Conservation (phyloP, 2,329 filamentous ascomycete genomes). For the Paecilomyces dactylethromorphus region DNA sequence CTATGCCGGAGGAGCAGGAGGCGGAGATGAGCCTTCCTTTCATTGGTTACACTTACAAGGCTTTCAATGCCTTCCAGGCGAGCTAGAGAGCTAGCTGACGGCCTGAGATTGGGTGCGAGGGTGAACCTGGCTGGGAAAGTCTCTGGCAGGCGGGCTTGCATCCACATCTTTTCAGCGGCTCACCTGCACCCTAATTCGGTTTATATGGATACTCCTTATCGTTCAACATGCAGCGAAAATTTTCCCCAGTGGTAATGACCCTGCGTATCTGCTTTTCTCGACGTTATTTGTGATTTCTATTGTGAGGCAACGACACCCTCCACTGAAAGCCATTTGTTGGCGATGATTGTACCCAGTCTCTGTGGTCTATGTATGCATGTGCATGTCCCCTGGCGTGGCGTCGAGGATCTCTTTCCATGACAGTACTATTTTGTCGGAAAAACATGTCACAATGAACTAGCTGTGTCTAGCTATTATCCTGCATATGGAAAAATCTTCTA, state of each 20-base stretch:
- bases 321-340: constrained; percentile 8
- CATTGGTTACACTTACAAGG: constrained; percentile 96
- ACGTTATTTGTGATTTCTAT: constrained; percentile 15
- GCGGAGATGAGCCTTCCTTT: constrained; percentile 95
- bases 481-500: not conserved
- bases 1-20: constrained; percentile 67
- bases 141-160: constrained; percentile 29
- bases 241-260: constrained; percentile 17
- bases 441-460: not conserved
- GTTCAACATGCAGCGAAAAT: constrained; percentile 29
- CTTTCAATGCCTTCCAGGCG: constrained; percentile 65
- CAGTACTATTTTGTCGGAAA: not conserved
- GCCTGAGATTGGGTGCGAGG: constrained; percentile 10
- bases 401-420: not conserved
- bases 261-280: constrained; percentile 17
- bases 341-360: not conserved
- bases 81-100: constrained; percentile 20
- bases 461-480: not conserved
- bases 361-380: not conserved
- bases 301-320: constrained; percentile 15
- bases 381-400: not conserved
- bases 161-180: constrained; percentile 14
- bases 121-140: constrained; percentile 14
- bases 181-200: constrained; percentile 15
- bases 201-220: constrained; percentile 20